These are phyloP conservation scores for Pseudozyma hubeiensis DNA, from an alignment of 1,284 basidiomycete species.

Conservation along the genomic window DNA sequence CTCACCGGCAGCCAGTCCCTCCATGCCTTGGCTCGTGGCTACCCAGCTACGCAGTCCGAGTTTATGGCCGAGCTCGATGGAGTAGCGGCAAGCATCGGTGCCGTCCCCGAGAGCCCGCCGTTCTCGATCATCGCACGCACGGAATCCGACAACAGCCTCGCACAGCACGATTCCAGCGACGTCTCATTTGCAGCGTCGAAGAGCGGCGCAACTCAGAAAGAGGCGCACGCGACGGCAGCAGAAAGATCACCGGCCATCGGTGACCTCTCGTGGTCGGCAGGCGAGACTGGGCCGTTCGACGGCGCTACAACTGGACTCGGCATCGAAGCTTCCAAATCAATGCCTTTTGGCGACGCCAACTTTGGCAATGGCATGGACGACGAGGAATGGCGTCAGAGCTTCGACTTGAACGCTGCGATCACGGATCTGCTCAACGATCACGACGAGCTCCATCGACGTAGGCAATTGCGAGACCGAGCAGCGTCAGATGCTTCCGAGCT, in stretches of 20 bases:
- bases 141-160: slow-evolving; percentile 50
- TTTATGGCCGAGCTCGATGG: slow-evolving; percentile 41
- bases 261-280: slow-evolving; percentile 60
- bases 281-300: slow-evolving; percentile 61
- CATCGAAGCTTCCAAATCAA: slow-evolving; percentile 31
- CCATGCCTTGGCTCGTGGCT: slow-evolving; percentile 36
- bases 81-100: slow-evolving; percentile 29
- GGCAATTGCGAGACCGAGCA: slow-evolving; percentile 37
- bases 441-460: slow-evolving; percentile 45
- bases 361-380: slow-evolving; percentile 30
- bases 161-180: slow-evolving; percentile 21
- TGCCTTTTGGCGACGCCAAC: slow-evolving; percentile 34
- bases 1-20: slow-evolving; percentile 42
- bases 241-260: slow-evolving; percentile 52
- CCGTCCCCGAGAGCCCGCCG: slow-evolving; percentile 44
- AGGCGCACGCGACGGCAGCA: slow-evolving; percentile 4
- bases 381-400: slow-evolving; percentile 54
- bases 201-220: slow-evolving; percentile 15
- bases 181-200: slow-evolving; percentile 17
- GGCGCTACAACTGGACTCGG: slow-evolving; percentile 19
- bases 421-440: slow-evolving; percentile 60
- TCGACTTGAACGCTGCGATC: slow-evolving; percentile 63
- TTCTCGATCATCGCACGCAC: slow-evolving; percentile 59
- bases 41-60: slow-evolving; percentile 27
- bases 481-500: slow-evolving; percentile 32